Conservation (phyloP, 805 yeast genomes). For the Wickerhamiella siamensis region DNA sequence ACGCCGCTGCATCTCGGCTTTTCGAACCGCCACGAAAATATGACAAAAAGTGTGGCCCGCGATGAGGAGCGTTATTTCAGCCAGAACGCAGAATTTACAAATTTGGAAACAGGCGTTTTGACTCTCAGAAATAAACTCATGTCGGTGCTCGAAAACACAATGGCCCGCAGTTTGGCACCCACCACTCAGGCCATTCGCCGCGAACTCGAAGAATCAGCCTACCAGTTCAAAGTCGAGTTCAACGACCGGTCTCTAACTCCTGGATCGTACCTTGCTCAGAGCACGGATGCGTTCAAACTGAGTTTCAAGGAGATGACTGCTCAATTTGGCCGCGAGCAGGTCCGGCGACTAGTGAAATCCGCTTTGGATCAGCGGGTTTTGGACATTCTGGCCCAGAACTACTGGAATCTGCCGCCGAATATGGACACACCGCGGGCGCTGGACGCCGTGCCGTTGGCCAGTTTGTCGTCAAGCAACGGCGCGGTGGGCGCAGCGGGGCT, state of each 20-base stretch:
- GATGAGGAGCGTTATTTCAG: slow-evolving; percentile 48
- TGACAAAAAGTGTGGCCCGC: slow-evolving; percentile 33
- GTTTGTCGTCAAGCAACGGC: slow-evolving; percentile 37
- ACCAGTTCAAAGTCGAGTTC: slow-evolving; percentile 89
- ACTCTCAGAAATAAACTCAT: slow-evolving; percentile 66
- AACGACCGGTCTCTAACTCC: slow-evolving; percentile 91
- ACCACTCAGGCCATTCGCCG: slow-evolving; percentile 73
- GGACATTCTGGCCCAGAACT: slow-evolving; percentile 74
- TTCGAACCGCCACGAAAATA: slow-evolving; percentile 31
- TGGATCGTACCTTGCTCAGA: slow-evolving; percentile 83
- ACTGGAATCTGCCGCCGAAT: slow-evolving; percentile 62
- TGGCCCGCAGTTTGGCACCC: slow-evolving; percentile 80
- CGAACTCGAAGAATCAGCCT: slow-evolving; percentile 86
- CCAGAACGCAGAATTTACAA: slow-evolving; percentile 43
- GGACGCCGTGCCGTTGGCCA: not conserved
- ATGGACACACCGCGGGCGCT: slow-evolving; percentile 1
- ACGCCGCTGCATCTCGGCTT: slow-evolving; percentile 34
- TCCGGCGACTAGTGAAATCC: slow-evolving; percentile 61
- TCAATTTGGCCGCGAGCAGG: slow-evolving; percentile 67
- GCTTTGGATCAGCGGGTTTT: slow-evolving; percentile 82
- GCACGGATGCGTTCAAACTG: slow-evolving; percentile 72
- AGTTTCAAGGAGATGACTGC: slow-evolving; percentile 78
- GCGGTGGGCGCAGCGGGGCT: slow-evolving; percentile 45
- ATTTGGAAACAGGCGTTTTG: slow-evolving; percentile 61
- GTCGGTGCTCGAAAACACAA: slow-evolving; percentile 73